Conservation (phyloP, 2,329 filamentous ascomycete genomes). For the Phyllosticta citriasiana region DNA sequence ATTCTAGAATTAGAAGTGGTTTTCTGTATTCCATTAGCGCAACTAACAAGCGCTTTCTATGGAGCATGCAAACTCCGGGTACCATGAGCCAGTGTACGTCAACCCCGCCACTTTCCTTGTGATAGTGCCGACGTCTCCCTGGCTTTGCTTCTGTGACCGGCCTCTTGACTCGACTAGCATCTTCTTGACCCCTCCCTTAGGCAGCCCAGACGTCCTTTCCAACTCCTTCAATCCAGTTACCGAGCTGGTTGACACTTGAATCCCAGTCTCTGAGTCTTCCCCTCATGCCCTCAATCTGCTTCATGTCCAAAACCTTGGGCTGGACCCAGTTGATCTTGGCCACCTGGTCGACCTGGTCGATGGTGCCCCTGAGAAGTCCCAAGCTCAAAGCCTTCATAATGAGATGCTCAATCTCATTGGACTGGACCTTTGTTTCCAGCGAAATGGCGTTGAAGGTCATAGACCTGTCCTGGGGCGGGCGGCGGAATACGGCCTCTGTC, state of each 20-base stretch:
- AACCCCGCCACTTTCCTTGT: not conserved
- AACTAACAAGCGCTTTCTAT: conserved; percentile 6
- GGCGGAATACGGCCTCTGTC: conserved; percentile 91
- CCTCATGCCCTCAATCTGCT: conserved; percentile 89
- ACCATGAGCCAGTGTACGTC: conserved; percentile 2
- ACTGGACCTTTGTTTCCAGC: conserved; percentile 82
- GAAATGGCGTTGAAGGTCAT: conserved; percentile 87
- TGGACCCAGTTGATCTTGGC: conserved; percentile 98
- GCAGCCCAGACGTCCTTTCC: conserved; percentile 95
- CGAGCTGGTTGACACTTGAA: conserved; percentile 85
- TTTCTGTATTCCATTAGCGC: conserved; percentile 8
- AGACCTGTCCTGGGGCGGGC: conserved; percentile 87
- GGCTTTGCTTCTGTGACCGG: not conserved
- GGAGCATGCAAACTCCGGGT: not conserved
- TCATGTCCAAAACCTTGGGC: conserved; percentile 92
- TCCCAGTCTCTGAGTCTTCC: conserved; percentile 87
- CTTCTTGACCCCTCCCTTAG: conserved; percentile 29
- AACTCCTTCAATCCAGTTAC: conserved; percentile 91
- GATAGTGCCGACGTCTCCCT: not conserved
- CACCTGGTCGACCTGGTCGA: conserved; percentile 91
- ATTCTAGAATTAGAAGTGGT: not conserved
- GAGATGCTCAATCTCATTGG: conserved; percentile 90
- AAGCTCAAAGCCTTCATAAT: conserved; percentile 99
- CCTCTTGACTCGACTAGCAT: not conserved
- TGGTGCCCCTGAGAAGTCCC: conserved; percentile 79